Conservation (phyloP, 2,329 filamentous ascomycete species). For the Neonectria magnoliae region DNA sequence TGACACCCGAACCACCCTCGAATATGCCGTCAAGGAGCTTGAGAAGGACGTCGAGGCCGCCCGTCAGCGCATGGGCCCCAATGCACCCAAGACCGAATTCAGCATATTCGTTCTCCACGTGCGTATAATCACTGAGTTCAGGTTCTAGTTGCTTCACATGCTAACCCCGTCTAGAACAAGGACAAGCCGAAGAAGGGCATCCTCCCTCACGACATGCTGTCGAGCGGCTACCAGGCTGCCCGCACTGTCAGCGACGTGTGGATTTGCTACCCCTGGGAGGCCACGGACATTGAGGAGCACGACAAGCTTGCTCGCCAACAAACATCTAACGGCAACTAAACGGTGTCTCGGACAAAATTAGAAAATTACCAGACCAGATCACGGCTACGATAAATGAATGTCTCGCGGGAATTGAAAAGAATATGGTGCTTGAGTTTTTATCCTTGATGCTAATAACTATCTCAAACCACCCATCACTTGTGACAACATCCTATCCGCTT, state of each 20-base stretch:
- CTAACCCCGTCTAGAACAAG: conserved; percentile 76
- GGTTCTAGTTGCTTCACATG: accelerated
- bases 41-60: conserved; percentile 93
- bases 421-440: not conserved
- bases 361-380: conserved; percentile 17
- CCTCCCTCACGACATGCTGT: conserved; percentile 81
- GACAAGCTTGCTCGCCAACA: conserved; percentile 72
- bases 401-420: conserved; percentile 11
- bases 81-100: conserved; percentile 80
- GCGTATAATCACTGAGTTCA: conserved; percentile 48
- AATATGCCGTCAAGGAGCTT: conserved; percentile 92
- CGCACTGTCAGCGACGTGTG: conserved; percentile 92
- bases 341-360: conserved; percentile 28
- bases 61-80: conserved; percentile 74
- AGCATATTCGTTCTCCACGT: conserved; percentile 96
- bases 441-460: not conserved
- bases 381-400: conserved; percentile 31
- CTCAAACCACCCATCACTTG: not conserved
- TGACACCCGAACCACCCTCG: conserved; percentile 91
- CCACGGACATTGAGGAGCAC: conserved; percentile 91
- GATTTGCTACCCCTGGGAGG: conserved; percentile 99
- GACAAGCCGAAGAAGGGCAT: conserved; percentile 94
- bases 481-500: not conserved
- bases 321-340: conserved; percentile 39
- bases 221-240: conserved; percentile 83